Evolutionary conservation across 129 eudicot genomes (phyloP), one percentile per base, ranked within the genome.

Genomic region (Centella asiatica): DNA sequence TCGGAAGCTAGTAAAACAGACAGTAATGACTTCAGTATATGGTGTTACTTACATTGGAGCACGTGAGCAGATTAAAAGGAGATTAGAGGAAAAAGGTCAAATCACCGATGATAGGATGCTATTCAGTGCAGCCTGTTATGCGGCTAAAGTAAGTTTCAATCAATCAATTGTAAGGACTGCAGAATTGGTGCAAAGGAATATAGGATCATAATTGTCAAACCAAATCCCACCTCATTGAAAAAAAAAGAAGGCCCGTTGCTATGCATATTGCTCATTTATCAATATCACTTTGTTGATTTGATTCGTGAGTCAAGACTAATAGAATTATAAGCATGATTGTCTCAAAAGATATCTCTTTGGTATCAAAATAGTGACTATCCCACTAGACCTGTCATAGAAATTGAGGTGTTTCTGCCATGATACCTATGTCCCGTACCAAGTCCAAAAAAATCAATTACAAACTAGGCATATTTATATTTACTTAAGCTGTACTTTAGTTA

Each of bases 1-100:
- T 55, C 68, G 98, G 32, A 92, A 87, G 48, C 68, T 92, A 62
- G 94, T 92, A 66, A 92, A 92, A 72, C 98, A 92, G 81, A 92
- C 98, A n/a, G 98, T 92, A 65, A 92, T 92, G 98, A 92, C 98
- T 53, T 92, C 98, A 54, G 98, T 92, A 1, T 92, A 92, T 22
- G 98, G 98, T 33, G 98, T 92, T 47, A 92, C 98, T 29, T 92
- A 76, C 61, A 58, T 87, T 48, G 98, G 98, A 53, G 98, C 98
- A 53, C 87, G 98, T 46, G 98, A 92, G 53, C 98, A 92, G 71
- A 87, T 92, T 31, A 87, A 84, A 73, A 81, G 82, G 75, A 84
- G 95, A 70, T 59, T 92, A 62, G 78, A 83, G 73, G 97, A 90
- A 51, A 86, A 84, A 67, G 95, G 97, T 62, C 81, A 69, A 29